Base-by-base conservation (phyloP, 108 stramenopile genomes). In the Nitzschia sp. region DNA sequence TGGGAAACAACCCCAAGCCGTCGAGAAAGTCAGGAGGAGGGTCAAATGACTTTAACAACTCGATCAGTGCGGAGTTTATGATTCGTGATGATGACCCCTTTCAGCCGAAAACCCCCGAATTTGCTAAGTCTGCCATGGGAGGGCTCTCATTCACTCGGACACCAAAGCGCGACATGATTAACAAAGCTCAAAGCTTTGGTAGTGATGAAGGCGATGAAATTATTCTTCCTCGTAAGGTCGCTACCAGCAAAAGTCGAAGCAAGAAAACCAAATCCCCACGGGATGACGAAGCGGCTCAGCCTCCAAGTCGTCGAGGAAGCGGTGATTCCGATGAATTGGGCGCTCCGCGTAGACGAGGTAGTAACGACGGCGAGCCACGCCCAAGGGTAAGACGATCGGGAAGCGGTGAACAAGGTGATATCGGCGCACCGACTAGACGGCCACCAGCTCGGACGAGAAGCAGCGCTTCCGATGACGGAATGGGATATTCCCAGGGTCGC, bases 121-220 rank as follows among this genome's bases (percentile, higher is more conserved):
- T 42, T 6, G 18, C 61, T 25, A 26, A 15, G 36, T 62, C 61
- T 1, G 38, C 61, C 25, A 1, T 21, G 26, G 61, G 38, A 25
- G 49, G 49, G 8, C 17, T 62, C 29, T 38, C 61, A 8, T 62
- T 45, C 26, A 62, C 61, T 18, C n/a, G 61, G 24, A 62, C 61
- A n/a, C 61, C 61, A 1, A 62, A 45, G 25, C 17, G 18, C 1
- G 61, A 42, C n/a, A n/a, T 67, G 54, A 32, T 62, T 1, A 25
- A 62, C 2, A 62, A 36, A 45, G 46, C 46, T 31, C 61, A 42
- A 13, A 26, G n/a, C 21, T 62, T 62, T 2, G 25, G 46, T 5
- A 38, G 42, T 24, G 61, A 26, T 25, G 18, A 62, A 46, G 61
- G 23, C 8, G 25, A 46, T 26, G 21, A 62, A 27, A 25, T 45